Base-by-base conservation (phyloP, 352 stramenopile species). In the Phytophthora constricta region DNA sequence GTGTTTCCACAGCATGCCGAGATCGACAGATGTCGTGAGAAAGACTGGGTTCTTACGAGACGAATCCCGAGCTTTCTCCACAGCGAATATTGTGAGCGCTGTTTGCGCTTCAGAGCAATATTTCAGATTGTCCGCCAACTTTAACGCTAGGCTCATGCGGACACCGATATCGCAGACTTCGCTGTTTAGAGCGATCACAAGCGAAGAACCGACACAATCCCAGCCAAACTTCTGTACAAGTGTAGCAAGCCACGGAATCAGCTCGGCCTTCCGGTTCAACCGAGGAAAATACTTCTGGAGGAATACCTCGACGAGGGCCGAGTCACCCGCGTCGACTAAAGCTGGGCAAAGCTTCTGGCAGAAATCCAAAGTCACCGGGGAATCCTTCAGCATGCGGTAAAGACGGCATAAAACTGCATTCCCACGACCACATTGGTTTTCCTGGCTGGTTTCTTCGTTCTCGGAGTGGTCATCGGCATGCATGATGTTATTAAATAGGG, bases 281-380 rank as follows among this genome's bases (percentile, higher is more conserved):
- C 20, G 19, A 7, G 5, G 9, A 28, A 9, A 50, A 17, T 31
- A 50, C 43, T 50, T 50, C 5, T 50, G 25, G 43, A 69, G 37
- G 48, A 67, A 67, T 13, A 20, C 14, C 10, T 42, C 34, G 19
- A 45, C 26, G 14, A 58, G 47, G 1, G 33, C 52, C 47, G 45
- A 19, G 19, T 58, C 34, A 16, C 26, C 26, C 4, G 46, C 42
- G 5, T 50, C 34, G 19, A 23, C 23, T 19, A 65, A 43, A 2
- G 25, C 47, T 22, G 51, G 22, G 26, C 58, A 51, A 37, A 65
- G 7, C n/a, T 52, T 58, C 20, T 65, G 34, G n/a, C 26, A 58
- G 13, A 65, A 25, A n/a, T 5, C 28, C 23, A 58, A 26, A 5
- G 56, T n/a, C 17, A 62, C 27, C 13, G 39, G 26, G 8, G 27